Percentiles rank a stretch among this genome's conserved stretches.
Evolutionary conservation across 805 yeast species (phyloP).

Genomic region (Metschnikowia cubensis): DNA sequence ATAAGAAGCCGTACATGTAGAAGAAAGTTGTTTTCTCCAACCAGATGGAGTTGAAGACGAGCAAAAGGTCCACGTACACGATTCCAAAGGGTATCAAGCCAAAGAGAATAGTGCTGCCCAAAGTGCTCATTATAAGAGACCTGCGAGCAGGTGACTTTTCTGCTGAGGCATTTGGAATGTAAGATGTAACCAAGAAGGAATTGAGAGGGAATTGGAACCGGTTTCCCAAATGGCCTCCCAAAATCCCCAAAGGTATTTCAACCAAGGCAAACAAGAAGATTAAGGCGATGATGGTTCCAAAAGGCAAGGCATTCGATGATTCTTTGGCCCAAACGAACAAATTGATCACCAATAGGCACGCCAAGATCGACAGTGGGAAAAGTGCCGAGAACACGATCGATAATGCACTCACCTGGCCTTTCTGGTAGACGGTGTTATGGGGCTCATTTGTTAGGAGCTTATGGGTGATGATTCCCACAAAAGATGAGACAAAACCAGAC

Average conservation of each 20-base stretch:
- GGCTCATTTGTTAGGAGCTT: constrained; percentile 46
- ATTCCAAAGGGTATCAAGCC: constrained; percentile 79
- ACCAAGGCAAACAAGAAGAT: constrained; percentile 56
- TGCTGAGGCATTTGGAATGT: constrained; percentile 3
- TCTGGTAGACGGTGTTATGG: constrained; percentile 24
- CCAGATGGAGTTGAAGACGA: constrained; percentile 75
- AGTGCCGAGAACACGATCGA: constrained; percentile 33
- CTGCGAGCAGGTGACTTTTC: constrained; percentile 6
- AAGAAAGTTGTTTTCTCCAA: constrained; percentile 73
- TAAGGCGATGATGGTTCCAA: constrained; percentile 64
- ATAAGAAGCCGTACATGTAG: constrained; percentile 74
- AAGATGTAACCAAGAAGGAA: constrained; percentile 18
- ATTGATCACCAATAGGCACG: constrained; percentile 54
- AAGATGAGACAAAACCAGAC: constrained; percentile 76
- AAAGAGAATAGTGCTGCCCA: constrained; percentile 41
- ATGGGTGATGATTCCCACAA: constrained; percentile 59
- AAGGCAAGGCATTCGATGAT: constrained; percentile 73
- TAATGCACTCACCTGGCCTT: constrained; percentile 19
- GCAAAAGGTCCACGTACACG: constrained; percentile 72
- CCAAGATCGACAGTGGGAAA: constrained; percentile 46
- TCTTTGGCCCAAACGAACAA: constrained; percentile 71
- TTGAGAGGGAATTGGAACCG: constrained; percentile 21
- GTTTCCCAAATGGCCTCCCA: constrained; percentile 64
- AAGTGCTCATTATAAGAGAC: constrained; percentile 22
- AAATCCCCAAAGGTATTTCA: constrained; percentile 69